Conservation (phyloP, 345 rosid species). For the Fremontodendron californicum region DNA sequence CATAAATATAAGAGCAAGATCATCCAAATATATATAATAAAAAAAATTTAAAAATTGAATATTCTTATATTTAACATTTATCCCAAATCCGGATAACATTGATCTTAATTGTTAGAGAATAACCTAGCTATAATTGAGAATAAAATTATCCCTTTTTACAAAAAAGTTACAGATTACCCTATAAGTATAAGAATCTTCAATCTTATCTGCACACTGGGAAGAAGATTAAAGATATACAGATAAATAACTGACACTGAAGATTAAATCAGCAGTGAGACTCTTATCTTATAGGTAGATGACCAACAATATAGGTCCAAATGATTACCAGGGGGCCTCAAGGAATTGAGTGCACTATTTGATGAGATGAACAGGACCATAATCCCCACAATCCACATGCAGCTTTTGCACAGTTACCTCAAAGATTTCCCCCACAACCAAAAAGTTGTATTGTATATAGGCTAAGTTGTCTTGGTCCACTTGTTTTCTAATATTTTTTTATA, state of each 20-base stretch:
- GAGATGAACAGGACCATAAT: slow-evolving; percentile 3
- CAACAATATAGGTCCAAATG: background rate
- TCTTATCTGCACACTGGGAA: background rate
- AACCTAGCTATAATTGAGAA: background rate
- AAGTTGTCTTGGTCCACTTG: background rate
- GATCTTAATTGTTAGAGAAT: background rate
- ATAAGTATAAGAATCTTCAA: background rate
- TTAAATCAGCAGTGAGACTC: slow-evolving; percentile 2
- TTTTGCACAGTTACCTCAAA: background rate
- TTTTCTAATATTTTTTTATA: background rate
- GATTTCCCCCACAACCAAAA: background rate
- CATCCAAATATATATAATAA: too few species aligned
- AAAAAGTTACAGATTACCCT: background rate
- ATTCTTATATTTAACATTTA: too few species aligned
- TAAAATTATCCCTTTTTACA: background rate
- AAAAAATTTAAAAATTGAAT: too few species aligned
- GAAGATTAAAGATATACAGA: background rate
- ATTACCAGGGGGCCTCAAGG: background rate
- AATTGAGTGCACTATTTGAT: background rate
- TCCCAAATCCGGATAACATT: too few species aligned
- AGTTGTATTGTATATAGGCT: background rate
- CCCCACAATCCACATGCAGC: background rate
- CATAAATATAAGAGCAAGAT: too few species aligned
- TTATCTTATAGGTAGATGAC: background rate
- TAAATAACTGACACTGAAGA: background rate